Conservation (phyloP, 1,284 basidiomycete species). For the Puccinia polysora region DNA sequence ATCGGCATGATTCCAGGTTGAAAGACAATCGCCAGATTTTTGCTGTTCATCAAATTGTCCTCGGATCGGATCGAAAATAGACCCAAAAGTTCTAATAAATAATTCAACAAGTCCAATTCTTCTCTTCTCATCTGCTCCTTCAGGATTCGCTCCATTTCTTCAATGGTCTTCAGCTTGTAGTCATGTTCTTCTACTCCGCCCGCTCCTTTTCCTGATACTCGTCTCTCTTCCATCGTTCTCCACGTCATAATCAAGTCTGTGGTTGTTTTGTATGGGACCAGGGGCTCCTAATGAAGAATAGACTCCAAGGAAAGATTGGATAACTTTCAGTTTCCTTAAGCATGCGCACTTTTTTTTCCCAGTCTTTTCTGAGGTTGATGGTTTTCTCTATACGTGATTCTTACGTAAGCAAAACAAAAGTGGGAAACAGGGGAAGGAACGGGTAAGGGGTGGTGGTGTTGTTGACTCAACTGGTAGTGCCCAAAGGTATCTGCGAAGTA, state of each 20-base stretch:
- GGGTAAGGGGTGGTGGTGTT: too few species aligned
- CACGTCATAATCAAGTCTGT: neutral
- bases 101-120: neutral
- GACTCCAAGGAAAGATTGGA: neutral
- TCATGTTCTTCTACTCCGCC: neutral
- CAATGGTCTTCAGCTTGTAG: neutral
- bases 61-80: constrained; percentile 51
- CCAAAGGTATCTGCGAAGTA: constrained; percentile 6
- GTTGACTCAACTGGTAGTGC: constrained; percentile 22
- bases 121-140: neutral
- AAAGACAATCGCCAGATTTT: constrained; percentile 98
- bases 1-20: constrained; percentile 63
- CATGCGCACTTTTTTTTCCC: too few species aligned
- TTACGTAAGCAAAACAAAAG: too few species aligned
- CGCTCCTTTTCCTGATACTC: neutral
- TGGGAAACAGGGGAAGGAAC: too few species aligned
- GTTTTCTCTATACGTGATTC: too few species aligned
- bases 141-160: neutral
- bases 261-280: neutral
- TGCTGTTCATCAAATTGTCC: constrained; percentile 85
- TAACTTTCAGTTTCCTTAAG: neutral
- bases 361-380: neutral
- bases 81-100: neutral
- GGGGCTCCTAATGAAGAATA: constrained; percentile 2
- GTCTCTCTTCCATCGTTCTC: neutral